A percentile compares a stretch with the other conserved stretches of the same genome.
Evolutionary conservation across 768 basidiomycete species (phyloP).

Genomic region (Suillus paluster): DNA sequence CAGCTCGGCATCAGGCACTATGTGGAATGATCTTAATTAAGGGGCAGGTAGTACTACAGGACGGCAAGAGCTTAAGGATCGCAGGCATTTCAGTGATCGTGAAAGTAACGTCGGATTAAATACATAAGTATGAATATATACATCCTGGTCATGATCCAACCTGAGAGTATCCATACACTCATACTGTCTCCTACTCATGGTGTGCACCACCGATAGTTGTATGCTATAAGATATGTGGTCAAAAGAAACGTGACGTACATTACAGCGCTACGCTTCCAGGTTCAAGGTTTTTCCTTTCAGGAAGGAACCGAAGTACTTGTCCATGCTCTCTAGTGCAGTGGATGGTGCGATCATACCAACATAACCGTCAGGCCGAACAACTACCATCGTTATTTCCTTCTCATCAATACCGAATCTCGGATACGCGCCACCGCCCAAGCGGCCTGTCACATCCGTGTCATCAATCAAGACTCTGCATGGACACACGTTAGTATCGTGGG

Average conservation of each 20-base stretch:
- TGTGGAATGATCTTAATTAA: no score
- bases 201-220: not conserved
- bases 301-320: constrained; percentile 55
- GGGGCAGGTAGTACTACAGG: no score
- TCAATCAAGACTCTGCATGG: constrained; percentile 60
- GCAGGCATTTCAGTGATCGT: no score
- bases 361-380: constrained; percentile 52
- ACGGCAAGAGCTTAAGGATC: no score
- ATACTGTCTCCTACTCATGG: not conserved
- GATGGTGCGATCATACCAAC: constrained; percentile 61
- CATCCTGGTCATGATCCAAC: not conserved
- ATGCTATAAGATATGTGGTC: not conserved
- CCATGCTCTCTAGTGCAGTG: constrained; percentile 38
- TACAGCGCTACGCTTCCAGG: not conserved
- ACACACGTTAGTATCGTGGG: constrained; percentile 1
- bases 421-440: constrained; percentile 59
- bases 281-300: constrained; percentile 17
- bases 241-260: not conserved
- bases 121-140: not conserved
- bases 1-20: no score
- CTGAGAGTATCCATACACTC: not conserved
- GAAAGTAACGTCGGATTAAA: no score
- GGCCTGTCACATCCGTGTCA: constrained; percentile 49
- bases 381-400: constrained; percentile 34
- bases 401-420: constrained; percentile 49